Conservation (phyloP, 768 basidiomycete genomes). For the Leccinum longicurvipes region DNA sequence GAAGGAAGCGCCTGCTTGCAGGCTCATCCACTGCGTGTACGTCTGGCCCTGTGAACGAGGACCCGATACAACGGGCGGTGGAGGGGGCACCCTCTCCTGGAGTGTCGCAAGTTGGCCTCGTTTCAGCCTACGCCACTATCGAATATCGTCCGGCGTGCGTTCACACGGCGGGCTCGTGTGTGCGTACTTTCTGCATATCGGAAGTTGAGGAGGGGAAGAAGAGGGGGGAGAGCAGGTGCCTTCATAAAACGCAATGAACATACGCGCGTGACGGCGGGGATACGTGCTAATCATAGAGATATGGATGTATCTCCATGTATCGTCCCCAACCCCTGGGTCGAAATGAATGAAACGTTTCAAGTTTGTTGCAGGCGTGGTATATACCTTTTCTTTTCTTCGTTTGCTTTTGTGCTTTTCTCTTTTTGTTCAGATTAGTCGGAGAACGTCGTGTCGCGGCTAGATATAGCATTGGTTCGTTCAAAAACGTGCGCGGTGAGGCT, state of each 20-base stretch:
- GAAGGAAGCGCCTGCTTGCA: background rate
- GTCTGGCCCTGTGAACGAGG: background rate
- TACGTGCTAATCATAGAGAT: no score
- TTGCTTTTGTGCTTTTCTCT: background rate
- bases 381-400: background rate
- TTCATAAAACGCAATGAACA: conserved; percentile 14
- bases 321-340: background rate
- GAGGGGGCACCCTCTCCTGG: background rate
- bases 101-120: background rate
- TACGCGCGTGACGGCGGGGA: conserved; percentile 2
- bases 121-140: conserved; percentile 18
- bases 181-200: background rate
- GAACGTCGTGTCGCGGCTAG: background rate
- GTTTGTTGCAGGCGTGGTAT: background rate
- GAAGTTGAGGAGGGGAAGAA: background rate
- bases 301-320: background rate
- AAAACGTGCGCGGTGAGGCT: background rate
- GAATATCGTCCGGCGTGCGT: conserved; percentile 5
- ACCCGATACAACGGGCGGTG: background rate
- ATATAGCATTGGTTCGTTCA: background rate
- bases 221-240: conserved; percentile 3
- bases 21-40: background rate
- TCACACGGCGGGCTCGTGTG: conserved; percentile 23
- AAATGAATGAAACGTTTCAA: background rate
- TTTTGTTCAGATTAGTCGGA: conserved; percentile 15